phyloP scores from a whole-genome alignment of 2,329 filamentous ascomycete genomes.

The Exophiala sp. region DNA sequence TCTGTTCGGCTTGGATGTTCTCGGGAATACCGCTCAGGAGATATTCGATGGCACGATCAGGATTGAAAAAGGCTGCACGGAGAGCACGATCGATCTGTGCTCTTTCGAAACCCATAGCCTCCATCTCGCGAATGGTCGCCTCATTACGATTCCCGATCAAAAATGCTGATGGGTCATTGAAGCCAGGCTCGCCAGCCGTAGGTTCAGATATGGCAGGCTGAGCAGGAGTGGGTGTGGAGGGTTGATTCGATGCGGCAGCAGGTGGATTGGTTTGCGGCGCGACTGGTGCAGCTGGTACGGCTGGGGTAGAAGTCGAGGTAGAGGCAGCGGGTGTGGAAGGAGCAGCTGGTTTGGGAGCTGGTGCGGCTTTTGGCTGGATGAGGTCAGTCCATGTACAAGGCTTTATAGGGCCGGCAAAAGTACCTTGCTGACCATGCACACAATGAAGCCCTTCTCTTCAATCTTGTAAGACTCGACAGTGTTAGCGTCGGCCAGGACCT shows the following conservation, averaged over 20 bases:
- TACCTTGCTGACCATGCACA: conserved; percentile 98
- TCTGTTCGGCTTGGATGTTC: conserved; percentile 69
- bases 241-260: conserved; percentile 56
- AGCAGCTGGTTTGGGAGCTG: conserved; percentile 45
- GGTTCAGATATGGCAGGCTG: conserved; percentile 34
- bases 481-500: conserved; percentile 97
- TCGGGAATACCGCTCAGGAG: conserved; percentile 90
- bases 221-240: conserved; percentile 43
- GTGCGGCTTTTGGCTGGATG: conserved; percentile 65
- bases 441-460: conserved; percentile 98
- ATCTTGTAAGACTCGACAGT: conserved; percentile 97
- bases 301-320: conserved; percentile 50
- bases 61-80: conserved; percentile 95
- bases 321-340: conserved; percentile 51
- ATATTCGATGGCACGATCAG: conserved; percentile 95
- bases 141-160: conserved; percentile 80
- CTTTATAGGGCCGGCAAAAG: conserved; percentile 20
- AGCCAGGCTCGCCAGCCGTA: conserved; percentile 47
- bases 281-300: conserved; percentile 41
- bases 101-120: conserved; percentile 92
- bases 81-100: conserved; percentile 88
- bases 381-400: conserved; percentile 3
- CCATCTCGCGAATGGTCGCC: conserved; percentile 85
- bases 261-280: conserved; percentile 52
- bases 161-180: conserved; percentile 75